A percentile compares a stretch with the other conserved stretches of the same genome.
Conservation (phyloP, 257 asterid genomes). For the Apocynum venetum region DNA sequence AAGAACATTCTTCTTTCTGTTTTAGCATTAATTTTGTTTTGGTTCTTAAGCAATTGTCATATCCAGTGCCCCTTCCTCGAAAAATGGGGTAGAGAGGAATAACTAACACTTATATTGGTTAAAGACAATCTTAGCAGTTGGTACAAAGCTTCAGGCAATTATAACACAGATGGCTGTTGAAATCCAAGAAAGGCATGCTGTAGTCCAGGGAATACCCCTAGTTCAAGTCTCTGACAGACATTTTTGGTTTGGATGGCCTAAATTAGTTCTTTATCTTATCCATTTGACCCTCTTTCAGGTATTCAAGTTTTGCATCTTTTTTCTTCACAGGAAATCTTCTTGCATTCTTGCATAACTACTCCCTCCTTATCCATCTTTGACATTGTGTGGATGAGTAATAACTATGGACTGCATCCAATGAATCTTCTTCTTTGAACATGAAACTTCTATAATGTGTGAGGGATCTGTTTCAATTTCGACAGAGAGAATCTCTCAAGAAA, state of each 20-base stretch:
- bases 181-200: conserved; percentile 91
- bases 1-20: conserved; percentile 15
- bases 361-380: not conserved
- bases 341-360: not conserved
- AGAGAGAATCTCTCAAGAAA: too few relatives aligned
- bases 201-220: conserved; percentile 93
- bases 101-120: conserved; percentile 36
- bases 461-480: too few relatives aligned
- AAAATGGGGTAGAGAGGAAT: not conserved
- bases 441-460: too few relatives aligned
- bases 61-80: not conserved
- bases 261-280: conserved; percentile 56
- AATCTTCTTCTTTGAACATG: too few relatives aligned
- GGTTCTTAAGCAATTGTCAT: not conserved
- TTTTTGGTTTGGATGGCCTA: conserved; percentile 84
- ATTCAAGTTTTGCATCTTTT: not conserved
- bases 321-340: not conserved
- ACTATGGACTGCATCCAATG: not conserved
- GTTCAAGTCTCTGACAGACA: conserved; percentile 86
- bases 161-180: conserved; percentile 90
- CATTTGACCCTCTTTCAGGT: conserved; percentile 95
- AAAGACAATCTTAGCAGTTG: conserved; percentile 83
- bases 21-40: not conserved
- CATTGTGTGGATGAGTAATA: not conserved
- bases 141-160: conserved; percentile 91